Evolutionary conservation across 306 rosid genomes (phyloP).

Genomic region (Castanopsis chinensis): DNA sequence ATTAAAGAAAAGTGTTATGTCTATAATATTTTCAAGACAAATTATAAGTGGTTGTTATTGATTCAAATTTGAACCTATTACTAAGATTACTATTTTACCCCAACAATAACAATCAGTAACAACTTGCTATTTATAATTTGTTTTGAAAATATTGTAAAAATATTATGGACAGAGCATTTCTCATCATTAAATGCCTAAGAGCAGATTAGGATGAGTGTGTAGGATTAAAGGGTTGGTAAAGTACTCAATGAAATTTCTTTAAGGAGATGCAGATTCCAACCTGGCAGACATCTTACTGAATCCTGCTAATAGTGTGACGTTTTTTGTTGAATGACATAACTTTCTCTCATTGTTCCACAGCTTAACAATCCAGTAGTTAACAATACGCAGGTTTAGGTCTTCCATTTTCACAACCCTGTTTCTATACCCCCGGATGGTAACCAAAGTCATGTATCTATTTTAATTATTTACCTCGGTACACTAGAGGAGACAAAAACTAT

Average conservation of each 20-base stretch:
- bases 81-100: no score
- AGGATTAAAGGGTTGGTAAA: background rate
- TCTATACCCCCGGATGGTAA: background rate
- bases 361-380: background rate
- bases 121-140: no score
- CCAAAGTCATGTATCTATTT: no score
- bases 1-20: background rate
- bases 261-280: background rate
- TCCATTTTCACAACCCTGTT: background rate
- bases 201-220: background rate
- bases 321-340: no score
- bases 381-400: background rate
- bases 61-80: no score
- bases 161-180: no score
- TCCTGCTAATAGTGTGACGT: background rate
- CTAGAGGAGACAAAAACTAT: no score
- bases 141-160: no score
- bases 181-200: background rate
- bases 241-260: background rate
- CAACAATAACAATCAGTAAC: no score
- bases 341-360: background rate
- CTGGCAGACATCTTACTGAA: constrained; percentile 10
- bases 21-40: no score
- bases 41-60: no score
- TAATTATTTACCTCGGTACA: no score